phyloP scores from a whole-genome alignment of 768 basidiomycete genomes.

The Lactarius tabidus region DNA sequence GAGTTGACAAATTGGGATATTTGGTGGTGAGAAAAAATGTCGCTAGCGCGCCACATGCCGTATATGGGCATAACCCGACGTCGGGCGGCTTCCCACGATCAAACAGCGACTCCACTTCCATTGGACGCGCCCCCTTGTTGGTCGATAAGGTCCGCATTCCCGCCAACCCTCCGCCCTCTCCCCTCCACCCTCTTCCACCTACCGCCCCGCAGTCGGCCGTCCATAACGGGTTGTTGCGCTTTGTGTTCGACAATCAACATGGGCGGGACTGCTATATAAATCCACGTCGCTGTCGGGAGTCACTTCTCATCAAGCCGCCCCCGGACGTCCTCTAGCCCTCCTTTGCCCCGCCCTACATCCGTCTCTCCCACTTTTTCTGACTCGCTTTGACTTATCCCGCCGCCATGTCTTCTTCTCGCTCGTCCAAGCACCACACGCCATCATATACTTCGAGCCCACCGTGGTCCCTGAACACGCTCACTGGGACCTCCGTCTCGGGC shows the following conservation, averaged over 20 bases:
- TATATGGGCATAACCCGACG: slow-evolving; percentile 8
- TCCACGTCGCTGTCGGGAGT: background rate
- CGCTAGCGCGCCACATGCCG: background rate
- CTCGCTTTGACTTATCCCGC: slow-evolving; percentile 14
- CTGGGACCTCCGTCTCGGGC: slow-evolving; percentile 15
- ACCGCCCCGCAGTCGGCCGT: background rate
- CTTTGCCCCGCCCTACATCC: background rate
- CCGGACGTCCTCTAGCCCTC: background rate
- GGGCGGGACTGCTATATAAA: slow-evolving; percentile 8
- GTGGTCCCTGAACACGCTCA: slow-evolving; percentile 23
- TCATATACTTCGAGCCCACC: slow-evolving; percentile 23
- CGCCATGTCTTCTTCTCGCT: slow-evolving; percentile 17
- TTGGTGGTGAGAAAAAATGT: background rate
- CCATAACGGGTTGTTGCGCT: background rate
- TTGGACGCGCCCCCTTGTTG: background rate
- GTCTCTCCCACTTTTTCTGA: background rate
- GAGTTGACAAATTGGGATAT: background rate
- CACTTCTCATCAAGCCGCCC: slow-evolving; percentile 1
- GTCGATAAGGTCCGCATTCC: background rate
- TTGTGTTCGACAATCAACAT: slow-evolving; percentile 7
- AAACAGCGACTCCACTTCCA: background rate
- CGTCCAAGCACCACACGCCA: slow-evolving; percentile 12
- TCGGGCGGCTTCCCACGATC: background rate
- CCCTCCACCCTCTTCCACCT: background rate
- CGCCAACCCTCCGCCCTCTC: slow-evolving; percentile 1